Base-by-base conservation (phyloP, 768 basidiomycete species). In the Termitomyces sp. region DNA sequence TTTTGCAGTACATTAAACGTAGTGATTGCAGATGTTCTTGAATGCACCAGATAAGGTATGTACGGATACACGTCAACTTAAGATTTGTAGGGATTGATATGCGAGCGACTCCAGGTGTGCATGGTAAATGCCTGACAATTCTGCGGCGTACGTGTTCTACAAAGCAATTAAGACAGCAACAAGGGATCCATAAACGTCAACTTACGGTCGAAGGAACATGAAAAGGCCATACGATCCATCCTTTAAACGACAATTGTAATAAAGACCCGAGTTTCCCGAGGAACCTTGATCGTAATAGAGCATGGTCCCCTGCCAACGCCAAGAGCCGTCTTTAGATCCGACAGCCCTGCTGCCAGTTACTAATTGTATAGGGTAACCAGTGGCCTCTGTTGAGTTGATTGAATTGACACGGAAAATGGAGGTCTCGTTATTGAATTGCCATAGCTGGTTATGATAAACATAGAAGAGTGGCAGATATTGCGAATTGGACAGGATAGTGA, bases 221-320 rank as follows among this genome's bases (percentile, higher is more conserved):
- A 79, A 84, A 30, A 85, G 69, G 7, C 81, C 82, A 59, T 68
- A 56, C 42, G 62, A 56, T 32, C 77, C 68, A 63, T 75, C 68
- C 26, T 60, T 60, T 63, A 69, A 65, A 64, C 69, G 66, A 64
- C 77, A 79, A 20, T 58, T 58, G 63, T 78, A 83, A 66, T 75
- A 83, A 10, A 80, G 57, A 5, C 78, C 79, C n/a, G 70, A 60
- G 59, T 78, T 79, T 20, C 73, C 72, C 60, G 66, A 66, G 18
- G 63, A 26, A 7, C 77, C 82, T 59, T 71, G 69, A 56, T 80
- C 77, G 62, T 81, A 81, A 62, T 79, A 78, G 33, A 85, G 72
- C 76, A 77, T 77, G 13, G 80, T 81, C 24, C 81, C 81, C 61
- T 76, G 69, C 82, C 83, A 86, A 50, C 75, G 64, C 83, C 84